Base-by-base conservation (phyloP, 345 rosid genomes). In the Geranium rotundifolium region DNA sequence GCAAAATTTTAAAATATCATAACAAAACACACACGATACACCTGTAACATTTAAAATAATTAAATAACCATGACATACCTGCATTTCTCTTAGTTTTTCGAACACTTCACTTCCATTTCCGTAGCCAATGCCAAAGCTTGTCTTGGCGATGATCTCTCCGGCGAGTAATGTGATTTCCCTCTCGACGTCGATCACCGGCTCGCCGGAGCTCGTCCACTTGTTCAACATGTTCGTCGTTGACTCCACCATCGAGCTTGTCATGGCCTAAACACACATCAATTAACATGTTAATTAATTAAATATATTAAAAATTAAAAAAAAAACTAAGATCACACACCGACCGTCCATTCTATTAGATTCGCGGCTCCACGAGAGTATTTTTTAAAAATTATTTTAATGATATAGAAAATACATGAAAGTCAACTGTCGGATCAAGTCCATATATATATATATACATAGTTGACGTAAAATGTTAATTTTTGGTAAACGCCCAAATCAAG, bases 241-340 rank as follows among this genome's bases (percentile, higher is more conserved):
- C 74, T 89, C 99, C 75, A 79, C 84, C 99, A 93, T 93, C 71
- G 83, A 73, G 67, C 75, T 81, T 50, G 85, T 63, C 99, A 90
- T 87, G 18, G 75, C 87, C 98, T 91, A 56, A 41, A 41, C 9
- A 41, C 5, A 5, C 5, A 1, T 41, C 12, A 41, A 41, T 31
- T 2, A 31, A 31, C 7, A 31, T 7, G 37, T 3, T 31, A 2
- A 31, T 31, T 2, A 31, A 31, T n/a, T 8, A 34, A 3, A 34
- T 64, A 37, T 19, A 16, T 55, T 37, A 14, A 15, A 65, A 41
- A 66, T 52, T 20, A 0, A 65, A 66, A 1, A 63, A n/a, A 50
- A n/a, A n/a, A n/a, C n/a, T n/a, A n/a, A n/a, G n/a, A n/a, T n/a
- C n/a, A n/a, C 41, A 34, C 41, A 34, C 41, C 41, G 41, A 67